Conservation (phyloP, 2,329 filamentous ascomycete species). For the Talaromyces sp. region DNA sequence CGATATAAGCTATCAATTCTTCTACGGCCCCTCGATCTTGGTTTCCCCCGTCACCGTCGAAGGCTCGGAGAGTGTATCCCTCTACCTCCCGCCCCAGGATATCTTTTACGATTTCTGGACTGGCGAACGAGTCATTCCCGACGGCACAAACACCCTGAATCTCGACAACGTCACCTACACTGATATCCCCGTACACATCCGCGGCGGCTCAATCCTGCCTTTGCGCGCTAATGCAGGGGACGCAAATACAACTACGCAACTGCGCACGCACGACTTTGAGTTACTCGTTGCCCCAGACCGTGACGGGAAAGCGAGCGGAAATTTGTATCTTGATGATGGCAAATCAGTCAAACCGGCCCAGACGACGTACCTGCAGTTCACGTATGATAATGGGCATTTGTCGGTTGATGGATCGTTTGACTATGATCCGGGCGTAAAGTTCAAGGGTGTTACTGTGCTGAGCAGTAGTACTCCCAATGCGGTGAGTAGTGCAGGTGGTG, state of each 20-base stretch:
- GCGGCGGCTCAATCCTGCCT: slow-evolving; percentile 60
- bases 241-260: slow-evolving; percentile 61
- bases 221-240: slow-evolving; percentile 46
- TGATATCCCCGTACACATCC: slow-evolving; percentile 62
- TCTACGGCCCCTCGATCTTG: slow-evolving; percentile 60
- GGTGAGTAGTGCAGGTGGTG: neutral
- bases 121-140: slow-evolving; percentile 46
- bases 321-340: slow-evolving; percentile 76
- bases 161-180: slow-evolving; percentile 49
- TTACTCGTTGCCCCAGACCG: slow-evolving; percentile 66
- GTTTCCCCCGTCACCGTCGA: slow-evolving; percentile 57
- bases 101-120: slow-evolving; percentile 63
- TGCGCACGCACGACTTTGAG: slow-evolving; percentile 65
- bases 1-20: slow-evolving; percentile 56
- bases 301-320: slow-evolving; percentile 63
- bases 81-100: slow-evolving; percentile 60
- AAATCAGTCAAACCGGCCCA: slow-evolving; percentile 64
- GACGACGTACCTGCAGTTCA: slow-evolving; percentile 53
- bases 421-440: slow-evolving; percentile 27
- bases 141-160: slow-evolving; percentile 46
- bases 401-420: slow-evolving; percentile 32
- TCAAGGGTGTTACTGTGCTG: slow-evolving; percentile 37
- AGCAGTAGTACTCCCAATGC: slow-evolving; percentile 44
- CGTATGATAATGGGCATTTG: slow-evolving; percentile 53
- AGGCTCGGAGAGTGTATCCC: slow-evolving; percentile 53